phyloP scores from a whole-genome alignment of 179 eudicot species.

The Silene noctiflora region DNA sequence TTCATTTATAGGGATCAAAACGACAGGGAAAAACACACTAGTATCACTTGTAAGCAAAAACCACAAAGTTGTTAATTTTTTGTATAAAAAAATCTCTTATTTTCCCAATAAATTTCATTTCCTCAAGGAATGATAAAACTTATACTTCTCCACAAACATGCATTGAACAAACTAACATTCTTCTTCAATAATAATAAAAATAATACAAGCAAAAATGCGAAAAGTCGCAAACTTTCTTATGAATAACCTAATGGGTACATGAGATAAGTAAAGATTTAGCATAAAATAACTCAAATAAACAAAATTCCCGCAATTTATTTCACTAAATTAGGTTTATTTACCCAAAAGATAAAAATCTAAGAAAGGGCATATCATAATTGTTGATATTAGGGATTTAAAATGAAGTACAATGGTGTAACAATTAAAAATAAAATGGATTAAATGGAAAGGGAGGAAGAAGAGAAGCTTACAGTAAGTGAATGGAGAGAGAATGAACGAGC shows the following conservation, averaged over 20 bases:
- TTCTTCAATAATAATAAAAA: constrained; percentile 6
- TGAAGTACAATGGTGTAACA: background rate
- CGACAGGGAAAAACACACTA: too few species aligned
- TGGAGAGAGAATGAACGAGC: background rate
- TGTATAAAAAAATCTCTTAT: background rate
- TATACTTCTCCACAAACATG: constrained; percentile 7
- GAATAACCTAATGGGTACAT: constrained; percentile 1
- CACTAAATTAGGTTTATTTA: background rate
- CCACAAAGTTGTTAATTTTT: too few species aligned
- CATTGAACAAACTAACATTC: background rate
- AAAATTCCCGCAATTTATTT: background rate
- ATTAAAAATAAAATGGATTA: background rate
- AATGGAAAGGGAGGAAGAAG: background rate
- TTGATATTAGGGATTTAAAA: background rate
- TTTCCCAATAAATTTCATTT: background rate
- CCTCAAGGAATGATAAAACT: background rate
- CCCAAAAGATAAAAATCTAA: background rate
- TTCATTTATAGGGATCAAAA: background rate
- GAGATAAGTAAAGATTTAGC: background rate
- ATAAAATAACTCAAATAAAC: background rate
- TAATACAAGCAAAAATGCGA: background rate
- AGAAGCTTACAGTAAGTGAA: background rate
- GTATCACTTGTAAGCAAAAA: too few species aligned
- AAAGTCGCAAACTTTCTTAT: background rate
- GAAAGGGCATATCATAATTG: background rate